Evolutionary conservation across 768 basidiomycete species (phyloP), one percentile per base, ranked within the genome.

Genomic region (Termitomyces sp.): DNA sequence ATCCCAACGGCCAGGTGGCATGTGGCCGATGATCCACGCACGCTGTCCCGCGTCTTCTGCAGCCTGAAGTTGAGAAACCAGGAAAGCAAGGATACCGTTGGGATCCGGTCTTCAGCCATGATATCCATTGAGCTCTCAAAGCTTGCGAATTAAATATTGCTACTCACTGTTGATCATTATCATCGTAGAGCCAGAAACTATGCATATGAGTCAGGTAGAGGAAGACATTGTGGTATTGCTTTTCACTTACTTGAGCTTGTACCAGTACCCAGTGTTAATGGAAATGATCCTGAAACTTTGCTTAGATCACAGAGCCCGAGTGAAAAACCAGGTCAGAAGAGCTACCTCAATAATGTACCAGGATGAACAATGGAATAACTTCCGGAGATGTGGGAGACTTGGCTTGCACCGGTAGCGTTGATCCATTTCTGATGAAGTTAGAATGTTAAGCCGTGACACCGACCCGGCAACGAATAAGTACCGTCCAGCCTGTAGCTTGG

Each of bases 161-260:
- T 45, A 64, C 77, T 56, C 60, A 81, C 80, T 75, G 72, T 11
- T 69, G 66, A 4, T 58, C 63, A 50, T 84, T 76, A 25, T 73
- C 76, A 59, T 85, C 83, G 59, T 81, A 86, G 1, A 85, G 69
- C 79, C 81, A 85, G 61, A 83, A 82, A 66, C 82, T 83, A 29
- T 6, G 18, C 35, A 3, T 2, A 20, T 7, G 12, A 16, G 11
- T 33, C 3, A 44, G 22, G 2, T 2, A 44, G 22, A 11, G 1
- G 5, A 42, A 41, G 23, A 35, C 13, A 9, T 15, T 29, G 13
- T 16, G 13, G 12, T 7, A 32, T 7, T 44, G 36, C 39, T 15
- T 38, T 22, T 7, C 39, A 53, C 73, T 56, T 58, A 81, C 83
- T 82, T 84, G 61, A 71, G 70, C 58, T 78, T 82, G 62, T 85